Evolutionary conservation across 139 green algal species (phyloP).

Genomic region (Chlamydomonas eustigma): DNA sequence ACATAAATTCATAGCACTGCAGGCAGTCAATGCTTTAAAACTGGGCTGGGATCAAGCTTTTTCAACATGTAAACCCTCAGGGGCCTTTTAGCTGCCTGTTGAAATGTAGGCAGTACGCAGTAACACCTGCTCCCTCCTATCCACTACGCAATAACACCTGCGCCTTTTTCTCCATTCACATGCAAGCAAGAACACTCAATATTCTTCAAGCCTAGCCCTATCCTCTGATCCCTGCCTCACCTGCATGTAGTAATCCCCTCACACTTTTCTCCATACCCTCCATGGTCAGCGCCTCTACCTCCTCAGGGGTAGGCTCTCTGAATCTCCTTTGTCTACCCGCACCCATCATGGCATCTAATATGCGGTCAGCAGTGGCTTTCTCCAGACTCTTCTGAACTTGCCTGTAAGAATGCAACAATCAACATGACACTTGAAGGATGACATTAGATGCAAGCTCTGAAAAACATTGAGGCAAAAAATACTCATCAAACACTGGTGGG

Average conservation of each 20-base stretch:
- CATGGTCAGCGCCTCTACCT: constrained; percentile 81
- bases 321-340: constrained; percentile 65
- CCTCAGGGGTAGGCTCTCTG: constrained; percentile 73
- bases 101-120: background rate
- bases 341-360: constrained; percentile 83
- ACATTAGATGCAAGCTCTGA: no score
- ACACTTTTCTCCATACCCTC: constrained; percentile 65
- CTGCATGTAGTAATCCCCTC: constrained; percentile 65
- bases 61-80: no score
- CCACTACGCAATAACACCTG: no score
- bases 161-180: background rate
- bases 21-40: no score
- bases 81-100: no score
- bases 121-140: background rate
- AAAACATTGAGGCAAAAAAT: no score
- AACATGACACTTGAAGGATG: no score
- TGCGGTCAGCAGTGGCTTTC: constrained; percentile 69
- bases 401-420: no score
- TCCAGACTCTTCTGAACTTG: constrained; percentile 78
- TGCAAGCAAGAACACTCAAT: background rate
- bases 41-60: no score
- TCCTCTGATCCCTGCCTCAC: constrained; percentile 22
- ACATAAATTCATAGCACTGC: no score
- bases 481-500: no score
- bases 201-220: background rate